Percentiles rank a stretch among this genome's conserved stretches.
Conservation (phyloP, 2,329 filamentous ascomycete genomes). For the Beauveria caledonica region DNA sequence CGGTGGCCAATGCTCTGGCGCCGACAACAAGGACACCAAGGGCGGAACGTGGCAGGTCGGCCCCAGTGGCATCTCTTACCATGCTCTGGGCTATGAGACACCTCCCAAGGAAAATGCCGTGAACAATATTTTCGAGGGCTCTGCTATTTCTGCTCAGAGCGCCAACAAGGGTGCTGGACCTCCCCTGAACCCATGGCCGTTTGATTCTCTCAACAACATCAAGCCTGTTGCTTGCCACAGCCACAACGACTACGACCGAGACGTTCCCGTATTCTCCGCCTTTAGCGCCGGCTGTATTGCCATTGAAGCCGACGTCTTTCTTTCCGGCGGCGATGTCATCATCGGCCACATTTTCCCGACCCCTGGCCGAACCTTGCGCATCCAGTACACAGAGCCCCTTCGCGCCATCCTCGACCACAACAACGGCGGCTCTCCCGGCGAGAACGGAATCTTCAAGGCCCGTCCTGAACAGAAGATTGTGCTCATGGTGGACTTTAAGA, state of each 20-base stretch:
- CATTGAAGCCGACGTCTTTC: slow-evolving; percentile 64
- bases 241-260: slow-evolving; percentile 65
- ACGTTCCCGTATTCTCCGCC: slow-evolving; percentile 54
- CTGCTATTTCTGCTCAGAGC: slow-evolving; percentile 13
- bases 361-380: slow-evolving; percentile 7
- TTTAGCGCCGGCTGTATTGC: slow-evolving; percentile 51
- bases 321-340: slow-evolving; percentile 44
- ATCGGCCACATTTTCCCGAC: slow-evolving; percentile 47
- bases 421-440: slow-evolving; percentile 12
- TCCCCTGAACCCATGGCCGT: slow-evolving; percentile 15
- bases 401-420: slow-evolving; percentile 14
- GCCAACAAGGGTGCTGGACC: slow-evolving; percentile 14
- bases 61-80: slow-evolving; percentile 14
- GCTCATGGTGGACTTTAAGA: slow-evolving; percentile 65
- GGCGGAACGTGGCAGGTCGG: slow-evolving; percentile 17
- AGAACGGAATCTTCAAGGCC: slow-evolving; percentile 46
- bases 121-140: slow-evolving; percentile 13
- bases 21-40: slow-evolving; percentile 15
- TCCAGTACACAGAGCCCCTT: slow-evolving; percentile 13
- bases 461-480: slow-evolving; percentile 46
- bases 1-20: slow-evolving; percentile 15
- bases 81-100: slow-evolving; percentile 14
- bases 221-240: slow-evolving; percentile 47
- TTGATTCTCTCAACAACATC: slow-evolving; percentile 13
- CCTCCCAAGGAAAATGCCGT: slow-evolving; percentile 14